phyloP scores from a whole-genome alignment of 1,139 yeast species.

The Yamadazyma trypodendri region DNA sequence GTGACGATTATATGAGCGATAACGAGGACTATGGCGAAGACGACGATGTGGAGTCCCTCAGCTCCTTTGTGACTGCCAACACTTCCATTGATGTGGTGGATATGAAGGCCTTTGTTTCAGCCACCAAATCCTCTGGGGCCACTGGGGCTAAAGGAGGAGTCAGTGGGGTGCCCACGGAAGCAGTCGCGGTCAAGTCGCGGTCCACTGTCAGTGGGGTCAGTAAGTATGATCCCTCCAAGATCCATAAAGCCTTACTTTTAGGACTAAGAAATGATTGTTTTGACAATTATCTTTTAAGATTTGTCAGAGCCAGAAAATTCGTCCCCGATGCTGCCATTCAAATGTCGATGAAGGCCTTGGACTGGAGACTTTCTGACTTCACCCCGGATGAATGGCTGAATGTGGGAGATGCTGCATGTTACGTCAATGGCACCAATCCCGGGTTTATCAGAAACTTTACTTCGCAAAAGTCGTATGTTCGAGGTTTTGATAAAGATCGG shows the following conservation, averaged over 20 bases:
- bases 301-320: conserved; percentile 46
- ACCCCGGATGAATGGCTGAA: conserved; percentile 31
- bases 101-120: conserved; percentile 14
- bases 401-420: conserved; percentile 43
- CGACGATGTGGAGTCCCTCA: conserved; percentile 26
- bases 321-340: conserved; percentile 29
- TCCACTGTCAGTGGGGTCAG: conserved; percentile 18
- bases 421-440: conserved; percentile 28
- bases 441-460: conserved; percentile 41
- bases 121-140: not conserved
- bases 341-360: conserved; percentile 37
- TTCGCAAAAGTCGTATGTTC: conserved; percentile 38
- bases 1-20: conserved; percentile 23
- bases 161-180: conserved; percentile 7
- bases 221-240: conserved; percentile 25
- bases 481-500: conserved; percentile 38
- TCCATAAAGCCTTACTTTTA: conserved; percentile 25
- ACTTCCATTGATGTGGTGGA: conserved; percentile 30
- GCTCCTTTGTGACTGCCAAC: conserved; percentile 39
- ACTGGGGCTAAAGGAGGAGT: not conserved
- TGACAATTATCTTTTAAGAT: conserved; percentile 37
- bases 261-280: conserved; percentile 31
- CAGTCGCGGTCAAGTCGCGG: conserved; percentile 16
- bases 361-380: conserved; percentile 35
- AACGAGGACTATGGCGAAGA: conserved; percentile 19